Conservation (phyloP, 2,329 filamentous ascomycete species). For the Apiospora rasikravindrae region DNA sequence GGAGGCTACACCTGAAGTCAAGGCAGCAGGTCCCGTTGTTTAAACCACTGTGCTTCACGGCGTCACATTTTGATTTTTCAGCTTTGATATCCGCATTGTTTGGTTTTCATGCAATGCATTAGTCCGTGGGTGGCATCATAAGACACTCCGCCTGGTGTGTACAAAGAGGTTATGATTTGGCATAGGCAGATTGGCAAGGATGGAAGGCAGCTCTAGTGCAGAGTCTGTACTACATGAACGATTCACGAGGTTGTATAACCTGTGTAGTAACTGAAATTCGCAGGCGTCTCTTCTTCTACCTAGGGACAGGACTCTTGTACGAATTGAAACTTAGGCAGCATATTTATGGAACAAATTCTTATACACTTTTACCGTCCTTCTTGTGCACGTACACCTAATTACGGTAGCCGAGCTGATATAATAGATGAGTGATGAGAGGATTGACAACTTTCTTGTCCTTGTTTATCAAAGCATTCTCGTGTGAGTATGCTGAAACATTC, state of each 20-base stretch:
- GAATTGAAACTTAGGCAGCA: neutral
- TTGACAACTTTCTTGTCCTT: too few relatives aligned
- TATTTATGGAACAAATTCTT: neutral
- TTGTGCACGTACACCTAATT: too few relatives aligned
- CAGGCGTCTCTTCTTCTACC: neutral
- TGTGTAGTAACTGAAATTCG: neutral
- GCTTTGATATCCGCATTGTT: conserved; percentile 16
- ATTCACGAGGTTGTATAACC: neutral
- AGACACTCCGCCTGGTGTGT: neutral
- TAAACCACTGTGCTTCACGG: conserved; percentile 24
- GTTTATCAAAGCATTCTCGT: too few relatives aligned
- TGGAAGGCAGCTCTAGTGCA: conserved; percentile 22
- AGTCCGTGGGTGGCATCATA: neutral
- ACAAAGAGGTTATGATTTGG: neutral
- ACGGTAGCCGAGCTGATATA: too few relatives aligned
- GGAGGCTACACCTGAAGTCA: conserved; percentile 80
- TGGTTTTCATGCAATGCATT: conserved; percentile 1
- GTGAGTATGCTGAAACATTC: too few relatives aligned
- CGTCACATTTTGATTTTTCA: conserved; percentile 13
- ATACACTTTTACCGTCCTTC: neutral
- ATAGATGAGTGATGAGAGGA: too few relatives aligned
- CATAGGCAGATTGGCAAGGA: neutral
- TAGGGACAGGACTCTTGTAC: neutral
- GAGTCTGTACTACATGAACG: conserved; percentile 14
- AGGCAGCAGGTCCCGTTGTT: conserved; percentile 65